Base-by-base conservation (phyloP, 2,329 filamentous ascomycete species). In the Exophiala oligosperma region DNA sequence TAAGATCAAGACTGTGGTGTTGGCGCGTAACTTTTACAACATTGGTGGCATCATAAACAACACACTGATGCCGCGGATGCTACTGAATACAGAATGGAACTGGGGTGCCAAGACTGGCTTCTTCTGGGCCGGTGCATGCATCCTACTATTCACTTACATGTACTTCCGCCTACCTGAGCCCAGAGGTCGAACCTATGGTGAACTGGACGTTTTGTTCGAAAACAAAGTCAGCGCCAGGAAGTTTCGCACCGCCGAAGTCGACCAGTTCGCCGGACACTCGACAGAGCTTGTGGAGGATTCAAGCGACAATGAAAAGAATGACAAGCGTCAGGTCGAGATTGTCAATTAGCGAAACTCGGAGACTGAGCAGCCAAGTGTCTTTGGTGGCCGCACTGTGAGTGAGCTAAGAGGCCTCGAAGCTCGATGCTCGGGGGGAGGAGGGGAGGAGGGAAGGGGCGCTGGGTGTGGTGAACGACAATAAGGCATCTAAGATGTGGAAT, bases 1-100 rank as follows among this genome's bases (percentile, higher is more conserved):
- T 32, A 79, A 79, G 60, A 74, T 77, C 28, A 82, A 83, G 71
- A 81, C 80, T 0, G 79, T 83, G n/a, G 80, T 81, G 1, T 71
- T 84, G 40, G 79, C 80, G 1, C 73, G 81, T 8, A 74, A 72
- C 47, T 66, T 74, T 21, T 84, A 82, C 70, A 81, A 84, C 61
- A 49, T 26, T 17, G 41, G 54, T 41, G 51, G 47, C 26, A 81
- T 84, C 41, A 61, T 76, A 17, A 76, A 73, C 66, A 81, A 74
- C 28, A 57, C 65, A 4, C 51, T 69, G 17, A 69, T 65, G 9
- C 68, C 68, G 4, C 61, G 60, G n/a, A 67, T 66, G 59, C 61
- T 71, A 8, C 67, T 66, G 11, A 62, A 66, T 0, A 67, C 44
- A 8, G 59, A 50, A 3, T 75, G 72, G 72, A 68, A 75, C 52